Evolutionary conservation across 352 stramenopile genomes (phyloP).

Genomic region (Pythium grandisporangium): DNA sequence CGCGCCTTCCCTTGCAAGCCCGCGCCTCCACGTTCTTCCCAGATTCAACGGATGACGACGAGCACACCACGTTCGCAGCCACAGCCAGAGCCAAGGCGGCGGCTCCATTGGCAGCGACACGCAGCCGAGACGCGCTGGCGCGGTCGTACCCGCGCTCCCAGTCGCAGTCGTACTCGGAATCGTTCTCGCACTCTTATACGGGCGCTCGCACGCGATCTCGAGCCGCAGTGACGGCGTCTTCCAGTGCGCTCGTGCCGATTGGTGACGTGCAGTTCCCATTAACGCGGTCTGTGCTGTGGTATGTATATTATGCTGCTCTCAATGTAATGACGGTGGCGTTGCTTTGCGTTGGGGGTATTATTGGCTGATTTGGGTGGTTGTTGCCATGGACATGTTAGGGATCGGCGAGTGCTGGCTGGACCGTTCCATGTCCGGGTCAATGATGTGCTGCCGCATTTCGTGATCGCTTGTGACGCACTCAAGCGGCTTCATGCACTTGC

Average conservation of each 20-base stretch:
- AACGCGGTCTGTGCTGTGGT: slow-evolving; percentile 64
- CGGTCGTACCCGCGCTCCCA: too few species aligned
- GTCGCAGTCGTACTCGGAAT: too few species aligned
- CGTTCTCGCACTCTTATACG: too few species aligned
- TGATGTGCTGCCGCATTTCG: slow-evolving; percentile 42
- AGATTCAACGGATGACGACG: slow-evolving; percentile 68
- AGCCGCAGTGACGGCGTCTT: too few species aligned
- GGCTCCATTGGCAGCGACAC: background rate
- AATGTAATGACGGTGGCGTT: too few species aligned
- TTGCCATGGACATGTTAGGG: too few species aligned
- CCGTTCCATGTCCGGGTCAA: slow-evolving; percentile 23
- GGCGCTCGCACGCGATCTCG: too few species aligned
- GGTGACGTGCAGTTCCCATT: slow-evolving; percentile 56
- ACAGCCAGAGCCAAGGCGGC: too few species aligned
- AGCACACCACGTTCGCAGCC: too few species aligned
- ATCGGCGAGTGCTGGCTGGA: slow-evolving; percentile 40
- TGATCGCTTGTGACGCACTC: slow-evolving; percentile 30
- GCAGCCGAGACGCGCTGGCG: background rate
- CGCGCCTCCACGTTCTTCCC: slow-evolving; percentile 54
- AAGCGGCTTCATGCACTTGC: slow-evolving; percentile 38
- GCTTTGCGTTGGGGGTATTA: background rate
- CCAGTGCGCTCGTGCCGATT: slow-evolving; percentile 23
- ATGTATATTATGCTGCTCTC: slow-evolving; percentile 1
- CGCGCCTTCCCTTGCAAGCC: slow-evolving; percentile 2
- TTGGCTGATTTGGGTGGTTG: too few species aligned